Conservation (phyloP, 2,329 filamentous ascomycete species). For the Xylaria digitata region DNA sequence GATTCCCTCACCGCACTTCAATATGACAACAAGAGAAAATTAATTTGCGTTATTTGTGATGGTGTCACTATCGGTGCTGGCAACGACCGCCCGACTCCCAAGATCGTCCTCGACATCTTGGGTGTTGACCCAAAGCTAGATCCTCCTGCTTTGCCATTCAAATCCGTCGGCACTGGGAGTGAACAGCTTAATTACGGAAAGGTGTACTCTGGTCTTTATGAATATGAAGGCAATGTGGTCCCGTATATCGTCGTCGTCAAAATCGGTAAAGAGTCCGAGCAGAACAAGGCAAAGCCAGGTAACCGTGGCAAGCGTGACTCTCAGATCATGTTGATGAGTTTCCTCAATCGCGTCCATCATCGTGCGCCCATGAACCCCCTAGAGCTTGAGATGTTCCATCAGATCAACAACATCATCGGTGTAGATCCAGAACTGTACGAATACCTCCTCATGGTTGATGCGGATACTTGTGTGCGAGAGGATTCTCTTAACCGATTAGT, state of each 20-base stretch:
- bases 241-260: constrained; percentile 97
- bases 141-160: constrained; percentile 92
- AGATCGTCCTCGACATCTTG: constrained; percentile 96
- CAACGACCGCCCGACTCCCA: constrained; percentile 95
- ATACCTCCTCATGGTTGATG: constrained; percentile 96
- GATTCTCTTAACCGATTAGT: constrained; percentile 94
- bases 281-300: constrained; percentile 88
- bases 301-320: constrained; percentile 99
- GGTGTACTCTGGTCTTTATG: constrained; percentile 97
- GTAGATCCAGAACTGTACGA: constrained; percentile 98
- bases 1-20: constrained; percentile 94
- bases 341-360: constrained; percentile 97
- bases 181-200: constrained; percentile 98
- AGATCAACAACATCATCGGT: constrained; percentile 99
- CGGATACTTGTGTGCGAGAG: constrained; percentile 92
- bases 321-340: constrained; percentile 94
- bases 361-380: constrained; percentile 93
- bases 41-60: constrained; percentile 96
- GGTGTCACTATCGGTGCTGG: constrained; percentile 96
- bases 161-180: constrained; percentile 86
- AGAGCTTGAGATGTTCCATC: constrained; percentile 98
- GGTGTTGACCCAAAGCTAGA: constrained; percentile 97
- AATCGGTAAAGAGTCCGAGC: constrained; percentile 96
- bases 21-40: constrained; percentile 98
- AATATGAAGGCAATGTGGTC: constrained; percentile 96